phyloP scores from a whole-genome alignment of 2,329 filamentous ascomycete genomes.

The Zymoseptoria brevis region DNA sequence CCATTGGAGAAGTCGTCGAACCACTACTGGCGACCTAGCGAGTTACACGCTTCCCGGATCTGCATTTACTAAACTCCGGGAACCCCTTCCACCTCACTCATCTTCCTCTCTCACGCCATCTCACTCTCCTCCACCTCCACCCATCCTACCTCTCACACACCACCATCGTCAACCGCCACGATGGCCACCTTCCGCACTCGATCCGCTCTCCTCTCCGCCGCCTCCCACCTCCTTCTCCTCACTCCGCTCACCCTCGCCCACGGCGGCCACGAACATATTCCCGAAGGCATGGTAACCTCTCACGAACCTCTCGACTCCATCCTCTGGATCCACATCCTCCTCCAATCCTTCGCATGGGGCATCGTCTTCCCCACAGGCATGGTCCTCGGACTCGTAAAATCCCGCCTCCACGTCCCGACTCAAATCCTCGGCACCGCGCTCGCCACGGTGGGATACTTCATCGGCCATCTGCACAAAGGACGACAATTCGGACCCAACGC shows the following conservation, averaged over 20 bases:
- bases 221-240: conserved; percentile 8
- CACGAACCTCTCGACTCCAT: conserved; percentile 71
- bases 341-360: conserved; percentile 82
- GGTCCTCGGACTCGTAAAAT: conserved; percentile 86
- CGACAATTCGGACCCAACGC: conserved; percentile 76
- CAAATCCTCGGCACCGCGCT: conserved; percentile 69
- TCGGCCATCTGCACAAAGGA: conserved; percentile 85
- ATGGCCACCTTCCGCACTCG: conserved; percentile 23
- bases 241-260: conserved; percentile 33
- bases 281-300: conserved; percentile 62
- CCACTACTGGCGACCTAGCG: background rate
- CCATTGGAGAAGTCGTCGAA: background rate
- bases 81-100: background rate
- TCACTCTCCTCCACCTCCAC: background rate
- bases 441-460: conserved; percentile 76
- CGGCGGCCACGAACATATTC: conserved; percentile 52
- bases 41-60: background rate
- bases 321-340: conserved; percentile 87
- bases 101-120: background rate
- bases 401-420: conserved; percentile 86
- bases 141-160: background rate
- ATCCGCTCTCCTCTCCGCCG: conserved; percentile 7
- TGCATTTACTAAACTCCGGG: background rate
- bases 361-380: conserved; percentile 90
- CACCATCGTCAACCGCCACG: background rate